Percentiles rank a stretch among this genome's conserved stretches.
Evolutionary conservation across 1,284 basidiomycete species (phyloP).

Genomic region (Ganoderma resinaceum): DNA sequence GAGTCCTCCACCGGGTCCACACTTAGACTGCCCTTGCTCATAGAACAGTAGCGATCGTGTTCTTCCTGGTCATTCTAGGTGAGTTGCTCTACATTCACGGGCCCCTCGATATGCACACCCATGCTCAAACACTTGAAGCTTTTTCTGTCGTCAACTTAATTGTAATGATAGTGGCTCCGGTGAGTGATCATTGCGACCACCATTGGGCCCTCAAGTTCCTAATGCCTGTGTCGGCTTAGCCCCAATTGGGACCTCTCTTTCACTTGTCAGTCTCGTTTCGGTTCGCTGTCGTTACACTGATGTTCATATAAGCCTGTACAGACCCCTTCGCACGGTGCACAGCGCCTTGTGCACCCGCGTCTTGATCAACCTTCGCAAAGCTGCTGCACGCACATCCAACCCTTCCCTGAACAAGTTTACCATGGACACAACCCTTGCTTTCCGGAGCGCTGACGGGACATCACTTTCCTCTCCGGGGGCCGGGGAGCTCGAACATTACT

Average conservation of each 20-base stretch:
- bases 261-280: background rate
- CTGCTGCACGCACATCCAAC: background rate
- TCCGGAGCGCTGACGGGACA: background rate
- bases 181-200: background rate
- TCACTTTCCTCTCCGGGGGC: background rate
- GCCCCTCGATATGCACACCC: background rate
- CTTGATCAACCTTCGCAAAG: slow-evolving; percentile 7
- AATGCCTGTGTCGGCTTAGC: background rate
- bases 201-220: background rate
- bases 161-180: slow-evolving; percentile 1
- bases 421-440: background rate
- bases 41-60: background rate
- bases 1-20: background rate
- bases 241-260: background rate
- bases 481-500: background rate
- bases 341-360: slow-evolving; percentile 4
- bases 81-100: background rate
- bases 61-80: background rate
- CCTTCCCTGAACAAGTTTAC: background rate
- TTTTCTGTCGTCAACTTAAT: background rate
- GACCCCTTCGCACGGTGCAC: slow-evolving; percentile 4
- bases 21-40: background rate
- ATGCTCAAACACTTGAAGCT: background rate
- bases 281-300: background rate
- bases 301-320: background rate